Conservation (phyloP, 352 stramenopile species). For the Globisporangium recalcitrans region DNA sequence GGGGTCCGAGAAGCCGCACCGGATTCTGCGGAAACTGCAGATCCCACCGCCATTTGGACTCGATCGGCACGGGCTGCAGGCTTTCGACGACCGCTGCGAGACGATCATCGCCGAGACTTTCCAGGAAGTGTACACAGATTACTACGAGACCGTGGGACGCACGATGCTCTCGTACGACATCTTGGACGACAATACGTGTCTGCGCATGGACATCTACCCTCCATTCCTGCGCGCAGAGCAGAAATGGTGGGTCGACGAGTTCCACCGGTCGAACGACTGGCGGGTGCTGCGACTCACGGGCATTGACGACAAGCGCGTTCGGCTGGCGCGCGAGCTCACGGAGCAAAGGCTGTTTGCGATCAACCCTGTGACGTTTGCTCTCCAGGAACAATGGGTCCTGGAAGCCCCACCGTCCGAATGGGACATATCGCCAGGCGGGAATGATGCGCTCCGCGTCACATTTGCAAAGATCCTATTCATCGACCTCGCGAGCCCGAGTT, state of each 20-base stretch:
- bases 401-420: constrained; percentile 67
- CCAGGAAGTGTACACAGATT: constrained; percentile 71
- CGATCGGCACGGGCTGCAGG: constrained; percentile 33
- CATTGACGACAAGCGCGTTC: constrained; percentile 45
- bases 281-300: constrained; percentile 75
- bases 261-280: constrained; percentile 72
- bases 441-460: constrained; percentile 18
- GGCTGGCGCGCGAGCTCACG: constrained; percentile 32
- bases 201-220: constrained; percentile 80
- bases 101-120: constrained; percentile 66
- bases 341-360: constrained; percentile 60
- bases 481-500: constrained; percentile 61
- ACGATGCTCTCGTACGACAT: constrained; percentile 89
- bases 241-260: constrained; percentile 83
- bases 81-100: constrained; percentile 64
- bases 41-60: constrained; percentile 52
- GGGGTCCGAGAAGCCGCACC: constrained; percentile 45
- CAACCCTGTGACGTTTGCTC: constrained; percentile 78
- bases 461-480: constrained; percentile 83
- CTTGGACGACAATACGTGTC: constrained; percentile 57
- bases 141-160: constrained; percentile 69
- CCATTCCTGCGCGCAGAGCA: constrained; percentile 74
- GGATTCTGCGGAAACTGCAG: constrained; percentile 65
- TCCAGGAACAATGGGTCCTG: constrained; percentile 86
- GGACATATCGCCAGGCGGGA: constrained; percentile 45